Evolutionary conservation across 306 rosid genomes (phyloP), one percentile per base, ranked within the genome.

Genomic region (Calophaca sinica): DNA sequence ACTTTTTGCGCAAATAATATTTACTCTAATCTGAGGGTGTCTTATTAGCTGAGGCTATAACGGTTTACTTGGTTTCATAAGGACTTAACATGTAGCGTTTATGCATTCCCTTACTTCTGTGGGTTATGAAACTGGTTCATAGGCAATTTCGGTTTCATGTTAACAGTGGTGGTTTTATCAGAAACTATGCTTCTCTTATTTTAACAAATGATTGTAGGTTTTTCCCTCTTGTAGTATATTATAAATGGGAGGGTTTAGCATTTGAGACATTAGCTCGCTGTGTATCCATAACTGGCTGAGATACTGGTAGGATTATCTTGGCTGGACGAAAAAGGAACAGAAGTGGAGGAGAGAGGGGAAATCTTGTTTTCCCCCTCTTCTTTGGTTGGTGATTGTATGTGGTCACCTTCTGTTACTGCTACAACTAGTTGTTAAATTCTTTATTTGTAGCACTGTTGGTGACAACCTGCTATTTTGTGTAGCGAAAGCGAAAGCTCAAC

Each of bases 401-500:
- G 45, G 60, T 68, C 61, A 68, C 72, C 29, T 20, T 39, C 75
- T 51, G 59, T 59, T 60, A 61, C 58, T 65, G 46, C 51, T 61
- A 62, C 48, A 69, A 44, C 73, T n/a, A 58, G 57, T 62, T 71
- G 68, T 58, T 28, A 39, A 60, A 33, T 75, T 70, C 39, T 65
- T 12, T 60, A 60, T 64, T 28, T 50, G 59, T 15, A 20, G 78
- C 48, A 70, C 42, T 77, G 63, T 71, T 84, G 65, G 66, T 77
- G 79, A 80, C 51, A 41, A 4, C 57, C 15, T 70, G 54, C 49
- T 72, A 80, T 39, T 75, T 81, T 74, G 41, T 82, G 96, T 84
- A 94, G 99, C 85, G 38, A 88, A 94, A 85, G 32, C 77, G 3
- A 94, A 92, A 78, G 86, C 58, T 52, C 89, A 84, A 75, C 85